phyloP scores from a whole-genome alignment of 1,139 yeast species.

The Maudiozyma humilis region DNA sequence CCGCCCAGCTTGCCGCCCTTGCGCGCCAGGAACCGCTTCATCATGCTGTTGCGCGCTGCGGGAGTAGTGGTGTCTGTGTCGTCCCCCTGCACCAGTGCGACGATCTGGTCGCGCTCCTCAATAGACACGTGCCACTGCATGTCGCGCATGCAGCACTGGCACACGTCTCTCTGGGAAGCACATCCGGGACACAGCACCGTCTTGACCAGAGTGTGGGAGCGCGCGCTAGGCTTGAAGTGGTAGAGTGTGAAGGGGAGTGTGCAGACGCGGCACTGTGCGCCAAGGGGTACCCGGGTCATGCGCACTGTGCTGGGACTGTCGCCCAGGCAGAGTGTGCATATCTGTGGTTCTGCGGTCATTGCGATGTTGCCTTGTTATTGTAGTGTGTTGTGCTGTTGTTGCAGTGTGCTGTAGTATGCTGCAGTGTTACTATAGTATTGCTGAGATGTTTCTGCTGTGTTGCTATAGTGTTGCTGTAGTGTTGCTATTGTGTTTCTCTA shows the following conservation, averaged over 20 bases:
- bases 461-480: too few species aligned
- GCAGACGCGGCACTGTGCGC: conserved; percentile 72
- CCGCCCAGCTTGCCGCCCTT: conserved; percentile 36
- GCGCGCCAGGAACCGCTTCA: conserved; percentile 47
- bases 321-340: conserved; percentile 73
- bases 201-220: conserved; percentile 31
- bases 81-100: conserved; percentile 57
- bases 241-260: conserved; percentile 78
- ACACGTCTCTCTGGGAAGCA: conserved; percentile 69
- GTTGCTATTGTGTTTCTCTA: too few species aligned
- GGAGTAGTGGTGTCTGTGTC: conserved; percentile 38
- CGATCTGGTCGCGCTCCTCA: conserved; percentile 70
- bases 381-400: not conserved
- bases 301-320: conserved; percentile 48
- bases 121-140: conserved; percentile 71
- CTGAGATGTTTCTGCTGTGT: too few species aligned
- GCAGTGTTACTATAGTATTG: too few species aligned
- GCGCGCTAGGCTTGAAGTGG: conserved; percentile 50
- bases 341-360: conserved; percentile 11
- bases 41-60: conserved; percentile 41
- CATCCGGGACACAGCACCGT: conserved; percentile 61
- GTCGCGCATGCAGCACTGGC: conserved; percentile 84
- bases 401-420: too few species aligned
- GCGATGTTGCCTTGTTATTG: not conserved
- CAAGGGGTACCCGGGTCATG: conserved; percentile 64